These are phyloP conservation scores for Termitomyces sp. DNA, from an alignment of 768 basidiomycete genomes.

Conservation along the genomic window DNA sequence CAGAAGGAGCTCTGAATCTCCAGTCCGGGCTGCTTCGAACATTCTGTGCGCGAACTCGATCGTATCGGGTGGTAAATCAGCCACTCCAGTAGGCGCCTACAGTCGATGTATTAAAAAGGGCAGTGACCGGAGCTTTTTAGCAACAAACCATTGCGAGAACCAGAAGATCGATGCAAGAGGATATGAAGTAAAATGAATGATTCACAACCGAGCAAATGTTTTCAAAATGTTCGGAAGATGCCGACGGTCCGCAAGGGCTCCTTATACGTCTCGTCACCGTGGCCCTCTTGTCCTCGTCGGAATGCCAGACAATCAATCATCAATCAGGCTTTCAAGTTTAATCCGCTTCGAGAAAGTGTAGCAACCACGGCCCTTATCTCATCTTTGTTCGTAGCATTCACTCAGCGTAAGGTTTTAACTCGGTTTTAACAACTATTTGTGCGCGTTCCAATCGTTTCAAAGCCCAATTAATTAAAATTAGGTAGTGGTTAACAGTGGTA, in stretches of 20 bases:
- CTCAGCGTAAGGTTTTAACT: no score
- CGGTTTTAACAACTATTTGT: not conserved
- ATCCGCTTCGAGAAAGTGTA: no score
- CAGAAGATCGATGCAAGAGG: not conserved
- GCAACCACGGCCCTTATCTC: no score
- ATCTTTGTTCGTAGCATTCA: no score
- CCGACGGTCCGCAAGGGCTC: no score
- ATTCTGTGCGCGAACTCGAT: constrained; percentile 63
- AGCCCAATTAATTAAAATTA: not conserved
- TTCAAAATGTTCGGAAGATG: no score
- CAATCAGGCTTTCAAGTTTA: no score
- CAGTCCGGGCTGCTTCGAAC: constrained; percentile 70
- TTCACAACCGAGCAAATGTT: no score
- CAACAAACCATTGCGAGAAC: not conserved
- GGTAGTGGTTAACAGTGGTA: constrained; percentile 1
- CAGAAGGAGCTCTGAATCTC: constrained; percentile 47
- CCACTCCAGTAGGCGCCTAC: constrained; percentile 1
- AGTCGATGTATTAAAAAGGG: not conserved
- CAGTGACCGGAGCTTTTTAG: not conserved
- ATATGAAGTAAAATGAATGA: no score
- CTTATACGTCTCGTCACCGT: no score
- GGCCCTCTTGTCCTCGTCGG: no score
- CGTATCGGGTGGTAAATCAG: constrained; percentile 35
- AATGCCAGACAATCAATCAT: no score
- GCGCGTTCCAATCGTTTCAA: not conserved